Percentiles rank a stretch among this genome's conserved stretches.
These are phyloP conservation scores for Akanthomyces lecanii DNA, from an alignment of 2,329 filamentous ascomycete species.

Conservation along the genomic window DNA sequence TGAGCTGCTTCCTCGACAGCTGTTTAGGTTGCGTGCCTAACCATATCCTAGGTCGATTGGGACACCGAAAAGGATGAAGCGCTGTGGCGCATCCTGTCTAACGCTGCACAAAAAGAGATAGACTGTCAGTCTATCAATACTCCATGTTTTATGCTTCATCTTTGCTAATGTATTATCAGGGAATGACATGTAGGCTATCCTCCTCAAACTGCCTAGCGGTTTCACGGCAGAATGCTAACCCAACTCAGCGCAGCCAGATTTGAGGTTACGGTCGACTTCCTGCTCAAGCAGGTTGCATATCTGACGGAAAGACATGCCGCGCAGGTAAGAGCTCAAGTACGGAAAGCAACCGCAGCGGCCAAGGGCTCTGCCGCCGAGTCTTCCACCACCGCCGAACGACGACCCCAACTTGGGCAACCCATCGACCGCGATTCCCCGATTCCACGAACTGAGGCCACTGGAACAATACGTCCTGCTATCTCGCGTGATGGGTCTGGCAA, in stretches of 20 bases:
- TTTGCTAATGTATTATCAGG: constrained; percentile 42
- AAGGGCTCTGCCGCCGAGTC: constrained; percentile 50
- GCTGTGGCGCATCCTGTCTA: constrained; percentile 86
- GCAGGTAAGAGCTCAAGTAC: constrained; percentile 86
- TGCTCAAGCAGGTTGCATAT: constrained; percentile 90
- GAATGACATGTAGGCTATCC: constrained; percentile 59
- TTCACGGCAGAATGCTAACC: constrained; percentile 22
- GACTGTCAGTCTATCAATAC: constrained; percentile 62
- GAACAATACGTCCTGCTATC: constrained; percentile 40
- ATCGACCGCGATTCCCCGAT: constrained; percentile 55
- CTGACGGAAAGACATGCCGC: constrained; percentile 87
- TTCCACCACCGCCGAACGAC: constrained; percentile 31
- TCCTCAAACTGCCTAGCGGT: not conserved
- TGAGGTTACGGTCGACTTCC: constrained; percentile 79
- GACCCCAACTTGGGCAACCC: constrained; percentile 52
- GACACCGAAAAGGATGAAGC: constrained; percentile 79
- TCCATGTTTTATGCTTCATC: not conserved
- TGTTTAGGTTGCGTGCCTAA: constrained; percentile 23
- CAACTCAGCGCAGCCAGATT: constrained; percentile 65
- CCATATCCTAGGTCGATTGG: constrained; percentile 69
- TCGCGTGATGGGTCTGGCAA: constrained; percentile 47
- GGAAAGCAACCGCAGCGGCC: constrained; percentile 61
- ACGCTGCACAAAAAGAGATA: constrained; percentile 75
- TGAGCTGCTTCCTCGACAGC: constrained; percentile 38
- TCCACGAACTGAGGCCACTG: constrained; percentile 44